Evolutionary conservation across 2,329 filamentous ascomycete genomes (phyloP).

Genomic region (Fonsecaea pedrosoi): DNA sequence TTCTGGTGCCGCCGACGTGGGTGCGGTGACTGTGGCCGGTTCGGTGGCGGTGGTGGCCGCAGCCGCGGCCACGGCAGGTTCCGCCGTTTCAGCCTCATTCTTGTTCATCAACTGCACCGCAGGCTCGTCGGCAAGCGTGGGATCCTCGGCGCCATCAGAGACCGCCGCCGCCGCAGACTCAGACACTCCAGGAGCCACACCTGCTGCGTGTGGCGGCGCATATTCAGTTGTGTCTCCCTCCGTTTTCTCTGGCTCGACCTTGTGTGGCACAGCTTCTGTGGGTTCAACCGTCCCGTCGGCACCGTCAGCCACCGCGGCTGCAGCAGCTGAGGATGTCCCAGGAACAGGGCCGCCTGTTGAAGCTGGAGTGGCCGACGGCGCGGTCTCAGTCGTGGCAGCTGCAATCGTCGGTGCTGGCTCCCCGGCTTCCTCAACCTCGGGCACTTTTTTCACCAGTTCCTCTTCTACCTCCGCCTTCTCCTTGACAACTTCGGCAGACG

Average conservation of each 20-base stretch:
- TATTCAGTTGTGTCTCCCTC: conserved; percentile 38
- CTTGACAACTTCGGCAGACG: conserved; percentile 70
- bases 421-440: conserved; percentile 46
- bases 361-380: conserved; percentile 41
- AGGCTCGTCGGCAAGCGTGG: conserved; percentile 38
- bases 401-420: conserved; percentile 50
- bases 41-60: conserved; percentile 9
- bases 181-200: conserved; percentile 10
- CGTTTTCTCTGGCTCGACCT: conserved; percentile 30
- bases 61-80: conserved; percentile 14
- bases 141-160: conserved; percentile 38
- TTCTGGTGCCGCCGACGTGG: conserved; percentile 18
- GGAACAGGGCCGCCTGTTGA: conserved; percentile 11
- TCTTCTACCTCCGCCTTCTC: conserved; percentile 78
- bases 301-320: conserved; percentile 34
- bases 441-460: conserved; percentile 68
- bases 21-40: conserved; percentile 7
- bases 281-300: conserved; percentile 23
- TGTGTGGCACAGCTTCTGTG: conserved; percentile 17
- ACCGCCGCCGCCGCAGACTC: conserved; percentile 30
- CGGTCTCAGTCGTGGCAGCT: conserved; percentile 48
- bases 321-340: conserved; percentile 29
- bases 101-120: conserved; percentile 38
- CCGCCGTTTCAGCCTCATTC: conserved; percentile 33
- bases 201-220: conserved; percentile 29